A percentile compares a stretch with the other conserved stretches of the same genome.
Conservation (phyloP, 2,329 filamentous ascomycete genomes). For the Neofusicoccum umdonicola region DNA sequence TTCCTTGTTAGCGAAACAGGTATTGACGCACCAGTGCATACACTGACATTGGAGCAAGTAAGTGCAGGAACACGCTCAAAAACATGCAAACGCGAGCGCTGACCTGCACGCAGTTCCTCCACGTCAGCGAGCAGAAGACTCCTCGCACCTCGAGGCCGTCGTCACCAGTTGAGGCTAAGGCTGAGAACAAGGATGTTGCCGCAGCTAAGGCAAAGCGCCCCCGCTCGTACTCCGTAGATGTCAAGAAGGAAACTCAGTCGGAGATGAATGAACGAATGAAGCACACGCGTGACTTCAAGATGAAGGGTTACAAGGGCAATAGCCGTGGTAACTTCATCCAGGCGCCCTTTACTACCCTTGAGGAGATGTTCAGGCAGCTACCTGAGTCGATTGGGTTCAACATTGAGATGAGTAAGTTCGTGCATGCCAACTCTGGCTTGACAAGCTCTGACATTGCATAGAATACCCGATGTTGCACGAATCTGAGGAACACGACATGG, state of each 20-base stretch:
- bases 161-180: slow-evolving; percentile 38
- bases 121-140: slow-evolving; percentile 65
- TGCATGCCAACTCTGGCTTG: background rate
- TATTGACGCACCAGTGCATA: slow-evolving; percentile 94
- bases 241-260: slow-evolving; percentile 46
- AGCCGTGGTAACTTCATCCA: slow-evolving; percentile 93
- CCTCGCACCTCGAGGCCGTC: slow-evolving; percentile 47
- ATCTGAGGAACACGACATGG: slow-evolving; percentile 93
- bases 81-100: slow-evolving; percentile 18
- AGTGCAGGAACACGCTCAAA: background rate
- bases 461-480: slow-evolving; percentile 98
- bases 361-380: slow-evolving; percentile 85
- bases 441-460: slow-evolving; percentile 26
- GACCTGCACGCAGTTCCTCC: slow-evolving; percentile 59
- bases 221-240: slow-evolving; percentile 61
- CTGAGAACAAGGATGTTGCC: slow-evolving; percentile 17
- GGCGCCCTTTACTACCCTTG: slow-evolving; percentile 89
- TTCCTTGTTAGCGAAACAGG: slow-evolving; percentile 97
- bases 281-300: slow-evolving; percentile 92
- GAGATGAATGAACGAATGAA: slow-evolving; percentile 84
- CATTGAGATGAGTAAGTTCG: slow-evolving; percentile 77
- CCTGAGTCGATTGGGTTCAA: slow-evolving; percentile 89
- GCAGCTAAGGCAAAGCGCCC: slow-evolving; percentile 31
- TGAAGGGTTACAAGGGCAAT: slow-evolving; percentile 94
- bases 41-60: slow-evolving; percentile 81